phyloP scores from a whole-genome alignment of 2,329 filamentous ascomycete genomes.

The Cladophialophora carrionii region DNA sequence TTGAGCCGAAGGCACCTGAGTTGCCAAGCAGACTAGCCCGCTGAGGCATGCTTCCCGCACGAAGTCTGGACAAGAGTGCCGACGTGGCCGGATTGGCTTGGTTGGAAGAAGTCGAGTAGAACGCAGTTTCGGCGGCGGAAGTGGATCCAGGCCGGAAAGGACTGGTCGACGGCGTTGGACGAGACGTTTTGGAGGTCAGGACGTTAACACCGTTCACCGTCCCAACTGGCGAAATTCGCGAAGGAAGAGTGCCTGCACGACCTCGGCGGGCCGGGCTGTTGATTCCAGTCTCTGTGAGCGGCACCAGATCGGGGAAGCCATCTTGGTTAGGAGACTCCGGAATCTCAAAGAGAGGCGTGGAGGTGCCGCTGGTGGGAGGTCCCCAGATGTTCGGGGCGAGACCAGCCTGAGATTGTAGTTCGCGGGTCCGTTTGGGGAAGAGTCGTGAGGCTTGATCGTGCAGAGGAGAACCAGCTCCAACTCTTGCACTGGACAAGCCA shows the following conservation, averaged over 20 bases:
- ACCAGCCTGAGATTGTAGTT: conserved; percentile 96
- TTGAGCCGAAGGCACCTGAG: conserved; percentile 76
- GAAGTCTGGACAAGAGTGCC: conserved; percentile 77
- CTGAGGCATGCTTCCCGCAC: conserved; percentile 93
- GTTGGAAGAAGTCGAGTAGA: conserved; percentile 44
- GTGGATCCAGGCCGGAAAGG: conserved; percentile 72
- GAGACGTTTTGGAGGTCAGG: conserved; percentile 74
- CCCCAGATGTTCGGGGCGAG: conserved; percentile 82
- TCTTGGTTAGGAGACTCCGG: conserved; percentile 91
- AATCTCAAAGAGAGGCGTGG: conserved; percentile 93
- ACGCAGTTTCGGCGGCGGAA: conserved; percentile 44
- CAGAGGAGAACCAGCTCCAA: conserved; percentile 93
- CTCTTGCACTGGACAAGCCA: conserved; percentile 63
- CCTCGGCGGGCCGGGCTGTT: conserved; percentile 73
- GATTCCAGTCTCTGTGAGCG: conserved; percentile 67
- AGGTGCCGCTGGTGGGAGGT: conserved; percentile 93
- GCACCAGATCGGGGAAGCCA: conserved; percentile 87
- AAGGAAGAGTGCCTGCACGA: conserved; percentile 93
- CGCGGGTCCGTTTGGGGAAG: conserved; percentile 93
- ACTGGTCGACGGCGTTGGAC: conserved; percentile 82
- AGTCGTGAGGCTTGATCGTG: conserved; percentile 82
- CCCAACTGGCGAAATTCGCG: conserved; percentile 80
- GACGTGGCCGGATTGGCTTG: conserved; percentile 64
- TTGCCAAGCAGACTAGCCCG: conserved; percentile 68
- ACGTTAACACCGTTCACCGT: conserved; percentile 61